Percentiles rank a stretch among this genome's conserved stretches.
Evolutionary conservation across 2,329 filamentous ascomycete genomes (phyloP).

Genomic region (Tothia fuscella): DNA sequence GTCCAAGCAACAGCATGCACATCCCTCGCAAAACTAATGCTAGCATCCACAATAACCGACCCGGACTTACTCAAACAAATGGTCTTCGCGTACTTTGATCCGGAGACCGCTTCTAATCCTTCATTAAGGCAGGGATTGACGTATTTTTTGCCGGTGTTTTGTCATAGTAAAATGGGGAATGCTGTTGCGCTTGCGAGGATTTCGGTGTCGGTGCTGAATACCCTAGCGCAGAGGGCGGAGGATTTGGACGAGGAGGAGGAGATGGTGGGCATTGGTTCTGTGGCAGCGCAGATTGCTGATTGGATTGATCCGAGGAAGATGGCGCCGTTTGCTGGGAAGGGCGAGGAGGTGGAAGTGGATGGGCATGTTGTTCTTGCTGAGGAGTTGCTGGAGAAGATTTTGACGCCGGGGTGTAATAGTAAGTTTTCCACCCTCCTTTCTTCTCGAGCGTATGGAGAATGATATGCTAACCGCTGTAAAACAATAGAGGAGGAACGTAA

Average conservation of each 20-base stretch:
- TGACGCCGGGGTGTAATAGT: conserved; percentile 53
- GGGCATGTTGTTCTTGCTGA: conserved; percentile 70
- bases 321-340: conserved; percentile 31
- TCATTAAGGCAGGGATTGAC: conserved; percentile 74
- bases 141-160: conserved; percentile 92
- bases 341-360: conserved; percentile 56
- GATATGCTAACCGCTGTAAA: conserved; percentile 21
- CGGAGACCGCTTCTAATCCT: conserved; percentile 67
- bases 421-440: conserved; percentile 26
- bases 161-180: conserved; percentile 72
- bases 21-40: conserved; percentile 74
- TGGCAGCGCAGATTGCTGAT: conserved; percentile 75
- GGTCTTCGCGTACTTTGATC: conserved; percentile 80
- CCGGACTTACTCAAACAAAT: conserved; percentile 64
- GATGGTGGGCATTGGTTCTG: conserved; percentile 66
- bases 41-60: conserved; percentile 56
- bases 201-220: conserved; percentile 61
- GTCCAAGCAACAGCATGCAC: conserved; percentile 74
- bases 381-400: conserved; percentile 63
- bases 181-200: conserved; percentile 69
- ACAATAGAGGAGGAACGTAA: conserved; percentile 86
- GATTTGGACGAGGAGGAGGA: conserved; percentile 53
- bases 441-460: conserved; percentile 12
- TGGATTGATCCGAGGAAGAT: conserved; percentile 89
- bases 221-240: conserved; percentile 46